Conservation (phyloP, 129 eudicot genomes). For the Tagetes patula region DNA sequence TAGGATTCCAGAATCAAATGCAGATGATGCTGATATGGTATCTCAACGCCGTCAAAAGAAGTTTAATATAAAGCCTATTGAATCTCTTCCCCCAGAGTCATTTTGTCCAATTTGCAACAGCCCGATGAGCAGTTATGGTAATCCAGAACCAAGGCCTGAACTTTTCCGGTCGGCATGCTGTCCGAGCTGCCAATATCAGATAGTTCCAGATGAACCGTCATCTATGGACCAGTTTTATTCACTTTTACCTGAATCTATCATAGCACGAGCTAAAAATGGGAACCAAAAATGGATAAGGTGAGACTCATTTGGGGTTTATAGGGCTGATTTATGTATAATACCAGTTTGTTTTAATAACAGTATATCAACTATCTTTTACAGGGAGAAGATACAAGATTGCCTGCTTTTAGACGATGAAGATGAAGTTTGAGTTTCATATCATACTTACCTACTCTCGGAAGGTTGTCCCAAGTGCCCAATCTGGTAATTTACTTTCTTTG, state of each 20-base stretch:
- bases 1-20: constrained; percentile 60
- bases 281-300: constrained; percentile 61
- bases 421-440: constrained; percentile 45
- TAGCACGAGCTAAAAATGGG: constrained; percentile 34
- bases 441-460: background rate
- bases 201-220: constrained; percentile 64
- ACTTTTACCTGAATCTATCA: constrained; percentile 54
- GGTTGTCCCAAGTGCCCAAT: background rate
- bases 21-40: constrained; percentile 44
- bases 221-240: constrained; percentile 60
- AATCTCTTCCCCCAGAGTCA: constrained; percentile 77
- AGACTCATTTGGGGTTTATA: constrained; percentile 14
- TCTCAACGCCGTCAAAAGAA: constrained; percentile 81
- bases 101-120: constrained; percentile 85
- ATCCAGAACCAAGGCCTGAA: constrained; percentile 28
- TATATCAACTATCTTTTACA: constrained; percentile 28
- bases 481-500: constrained; percentile 5
- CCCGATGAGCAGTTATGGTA: constrained; percentile 44
- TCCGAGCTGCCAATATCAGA: constrained; percentile 84
- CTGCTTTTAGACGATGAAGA: constrained; percentile 71
- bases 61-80: constrained; percentile 66
- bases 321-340: background rate
- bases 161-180: constrained; percentile 48
- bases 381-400: constrained; percentile 89
- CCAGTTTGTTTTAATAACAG: background rate